Evolutionary conservation across 768 basidiomycete species (phyloP).

Genomic region (Lentinula lateritia): DNA sequence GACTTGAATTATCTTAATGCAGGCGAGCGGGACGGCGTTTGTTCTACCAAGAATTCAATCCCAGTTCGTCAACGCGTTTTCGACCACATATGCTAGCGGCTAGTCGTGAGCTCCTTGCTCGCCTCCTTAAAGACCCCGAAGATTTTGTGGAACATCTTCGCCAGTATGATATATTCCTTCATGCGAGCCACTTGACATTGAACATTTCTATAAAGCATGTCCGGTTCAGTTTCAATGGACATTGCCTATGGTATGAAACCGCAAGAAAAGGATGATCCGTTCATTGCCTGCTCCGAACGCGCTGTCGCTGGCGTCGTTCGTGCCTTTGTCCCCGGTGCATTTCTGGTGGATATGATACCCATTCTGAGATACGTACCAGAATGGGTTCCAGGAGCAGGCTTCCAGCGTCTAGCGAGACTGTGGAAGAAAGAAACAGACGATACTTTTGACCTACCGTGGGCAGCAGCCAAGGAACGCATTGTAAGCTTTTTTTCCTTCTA

Average conservation of each 20-base stretch:
- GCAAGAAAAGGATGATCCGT: conserved; percentile 18
- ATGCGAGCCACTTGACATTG: neutral
- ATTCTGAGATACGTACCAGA: conserved; percentile 19
- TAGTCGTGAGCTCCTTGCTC: conserved; percentile 16
- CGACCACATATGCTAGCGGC: conserved; percentile 16
- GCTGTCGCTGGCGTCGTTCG: conserved; percentile 10
- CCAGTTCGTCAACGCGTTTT: conserved; percentile 11
- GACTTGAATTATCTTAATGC: neutral
- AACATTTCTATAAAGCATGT: conserved; percentile 13
- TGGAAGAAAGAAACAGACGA: conserved; percentile 11
- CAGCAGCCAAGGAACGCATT: conserved; percentile 8
- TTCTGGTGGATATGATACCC: conserved; percentile 17
- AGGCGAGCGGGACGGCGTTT: conserved; percentile 20
- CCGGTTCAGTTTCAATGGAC: conserved; percentile 15
- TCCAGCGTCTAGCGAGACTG: conserved; percentile 20
- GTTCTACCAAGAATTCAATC: conserved; percentile 18
- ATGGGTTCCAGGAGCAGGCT: conserved; percentile 27
- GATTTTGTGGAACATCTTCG: conserved; percentile 11
- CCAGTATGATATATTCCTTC: conserved; percentile 5
- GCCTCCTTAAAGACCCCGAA: conserved; percentile 14
- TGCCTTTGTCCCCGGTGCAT: conserved; percentile 12
- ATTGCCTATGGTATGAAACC: conserved; percentile 22
- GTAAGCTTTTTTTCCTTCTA: neutral
- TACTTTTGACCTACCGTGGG: conserved; percentile 11
- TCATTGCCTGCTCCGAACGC: conserved; percentile 11